phyloP scores from a whole-genome alignment of 768 basidiomycete genomes.

The Nevesoporus exiguus region DNA sequence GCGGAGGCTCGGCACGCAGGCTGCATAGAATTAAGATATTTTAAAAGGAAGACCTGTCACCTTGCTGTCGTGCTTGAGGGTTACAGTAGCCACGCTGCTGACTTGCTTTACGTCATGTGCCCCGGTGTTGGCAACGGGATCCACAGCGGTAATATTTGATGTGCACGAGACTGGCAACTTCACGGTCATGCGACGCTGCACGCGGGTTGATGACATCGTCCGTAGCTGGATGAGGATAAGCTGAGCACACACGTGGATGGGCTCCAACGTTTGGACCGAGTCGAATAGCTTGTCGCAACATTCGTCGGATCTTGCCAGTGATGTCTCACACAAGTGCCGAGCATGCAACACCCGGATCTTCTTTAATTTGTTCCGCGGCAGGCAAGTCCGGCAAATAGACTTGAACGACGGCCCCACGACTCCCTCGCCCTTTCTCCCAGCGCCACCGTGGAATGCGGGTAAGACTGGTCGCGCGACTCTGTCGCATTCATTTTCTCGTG shows the following conservation, averaged over 20 bases:
- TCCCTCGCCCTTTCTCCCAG: neutral
- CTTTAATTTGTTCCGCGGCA: constrained; percentile 11
- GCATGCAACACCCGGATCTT: constrained; percentile 12
- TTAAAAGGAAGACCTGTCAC: too few species aligned
- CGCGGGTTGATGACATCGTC: neutral
- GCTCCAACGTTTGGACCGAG: neutral
- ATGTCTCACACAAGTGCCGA: neutral
- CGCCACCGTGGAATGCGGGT: neutral
- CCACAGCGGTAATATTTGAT: neutral
- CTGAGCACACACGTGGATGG: constrained; percentile 1
- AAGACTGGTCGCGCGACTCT: neutral
- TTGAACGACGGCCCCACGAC: neutral
- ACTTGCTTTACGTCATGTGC: neutral
- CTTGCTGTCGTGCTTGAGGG: too few species aligned
- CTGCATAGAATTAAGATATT: neutral
- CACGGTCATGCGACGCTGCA: neutral
- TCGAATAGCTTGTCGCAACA: neutral
- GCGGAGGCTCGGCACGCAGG: neutral
- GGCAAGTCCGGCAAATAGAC: constrained; percentile 11
- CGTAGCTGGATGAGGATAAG: neutral
- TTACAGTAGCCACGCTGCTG: neutral
- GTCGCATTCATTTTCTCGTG: neutral
- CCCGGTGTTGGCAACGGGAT: neutral
- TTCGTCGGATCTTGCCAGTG: constrained; percentile 16
- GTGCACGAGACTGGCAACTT: neutral